phyloP scores from a whole-genome alignment of 352 stramenopile genomes.

The Globisporangium nunn region DNA sequence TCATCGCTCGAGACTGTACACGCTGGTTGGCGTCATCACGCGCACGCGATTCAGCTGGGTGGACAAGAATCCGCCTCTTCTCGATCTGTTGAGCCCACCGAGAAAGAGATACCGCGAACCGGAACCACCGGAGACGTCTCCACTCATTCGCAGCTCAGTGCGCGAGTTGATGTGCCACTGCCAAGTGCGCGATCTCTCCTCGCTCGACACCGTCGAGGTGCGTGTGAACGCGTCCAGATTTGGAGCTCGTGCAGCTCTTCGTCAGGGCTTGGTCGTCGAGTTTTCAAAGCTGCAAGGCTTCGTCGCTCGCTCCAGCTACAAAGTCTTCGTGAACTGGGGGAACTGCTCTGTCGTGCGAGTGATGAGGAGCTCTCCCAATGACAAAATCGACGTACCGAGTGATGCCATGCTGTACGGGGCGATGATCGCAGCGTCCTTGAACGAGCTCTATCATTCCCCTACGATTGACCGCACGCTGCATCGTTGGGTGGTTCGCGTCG shows the following conservation, averaged over 20 bases:
- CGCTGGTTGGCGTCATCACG: constrained; percentile 24
- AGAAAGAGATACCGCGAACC: background rate
- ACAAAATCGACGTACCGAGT: constrained; percentile 1
- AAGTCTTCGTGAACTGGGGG: constrained; percentile 56
- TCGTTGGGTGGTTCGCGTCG: constrained; percentile 52
- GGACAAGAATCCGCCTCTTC: constrained; percentile 7
- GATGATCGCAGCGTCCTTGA: constrained; percentile 35
- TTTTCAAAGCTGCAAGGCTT: constrained; percentile 51
- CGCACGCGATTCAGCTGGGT: constrained; percentile 29
- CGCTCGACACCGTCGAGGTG: constrained; percentile 40
- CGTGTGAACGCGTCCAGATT: constrained; percentile 39
- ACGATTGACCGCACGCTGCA: constrained; percentile 40
- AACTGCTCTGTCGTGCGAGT: constrained; percentile 18
- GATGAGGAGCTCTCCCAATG: background rate
- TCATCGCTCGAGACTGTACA: constrained; percentile 27
- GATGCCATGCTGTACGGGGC: constrained; percentile 29
- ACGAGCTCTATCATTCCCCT: constrained; percentile 33
- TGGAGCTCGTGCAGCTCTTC: constrained; percentile 22
- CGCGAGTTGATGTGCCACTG: constrained; percentile 22
- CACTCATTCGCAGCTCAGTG: background rate
- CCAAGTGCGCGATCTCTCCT: constrained; percentile 34
- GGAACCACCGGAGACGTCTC: background rate
- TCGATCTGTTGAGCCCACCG: constrained; percentile 2
- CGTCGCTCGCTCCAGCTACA: constrained; percentile 48
- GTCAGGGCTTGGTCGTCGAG: constrained; percentile 31